Evolutionary conservation across 2,329 filamentous ascomycete species (phyloP).

Genomic region (Aspergillus aculeatus): DNA sequence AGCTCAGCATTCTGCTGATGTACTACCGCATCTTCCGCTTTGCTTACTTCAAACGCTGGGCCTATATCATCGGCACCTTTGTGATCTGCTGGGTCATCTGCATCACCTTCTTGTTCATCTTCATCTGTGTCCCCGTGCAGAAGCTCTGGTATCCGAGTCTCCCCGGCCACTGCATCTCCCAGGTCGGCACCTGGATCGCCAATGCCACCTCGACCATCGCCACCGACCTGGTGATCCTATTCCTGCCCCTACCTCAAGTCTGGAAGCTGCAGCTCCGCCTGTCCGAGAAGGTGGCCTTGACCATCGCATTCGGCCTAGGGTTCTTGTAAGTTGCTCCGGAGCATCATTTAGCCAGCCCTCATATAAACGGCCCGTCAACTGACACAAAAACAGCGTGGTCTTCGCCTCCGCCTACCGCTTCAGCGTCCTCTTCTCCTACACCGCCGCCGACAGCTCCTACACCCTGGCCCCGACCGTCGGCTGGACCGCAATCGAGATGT

Average conservation of each 20-base stretch:
- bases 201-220: constrained; percentile 26
- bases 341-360: not conserved
- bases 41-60: constrained; percentile 29
- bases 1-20: constrained; percentile 28
- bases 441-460: constrained; percentile 23
- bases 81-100: constrained; percentile 27
- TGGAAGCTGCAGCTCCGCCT: constrained; percentile 28
- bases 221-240: constrained; percentile 27
- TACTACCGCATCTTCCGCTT: constrained; percentile 32
- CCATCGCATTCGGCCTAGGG: constrained; percentile 23
- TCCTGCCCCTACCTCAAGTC: constrained; percentile 28
- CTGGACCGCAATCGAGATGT: constrained; percentile 32
- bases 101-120: constrained; percentile 30
- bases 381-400: constrained; percentile 20
- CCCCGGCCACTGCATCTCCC: constrained; percentile 29
- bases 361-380: too few species aligned
- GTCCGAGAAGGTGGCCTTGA: constrained; percentile 23
- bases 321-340: constrained; percentile 21
- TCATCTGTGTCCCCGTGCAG: constrained; percentile 31
- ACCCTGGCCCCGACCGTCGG: constrained; percentile 29
- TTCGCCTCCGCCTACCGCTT: constrained; percentile 29
- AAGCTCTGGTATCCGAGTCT: constrained; percentile 29
- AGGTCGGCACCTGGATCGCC: constrained; percentile 28
- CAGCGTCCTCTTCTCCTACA: constrained; percentile 28
- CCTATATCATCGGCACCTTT: constrained; percentile 27